Conservation (phyloP, 306 rosid species). For the Malus domestica region DNA sequence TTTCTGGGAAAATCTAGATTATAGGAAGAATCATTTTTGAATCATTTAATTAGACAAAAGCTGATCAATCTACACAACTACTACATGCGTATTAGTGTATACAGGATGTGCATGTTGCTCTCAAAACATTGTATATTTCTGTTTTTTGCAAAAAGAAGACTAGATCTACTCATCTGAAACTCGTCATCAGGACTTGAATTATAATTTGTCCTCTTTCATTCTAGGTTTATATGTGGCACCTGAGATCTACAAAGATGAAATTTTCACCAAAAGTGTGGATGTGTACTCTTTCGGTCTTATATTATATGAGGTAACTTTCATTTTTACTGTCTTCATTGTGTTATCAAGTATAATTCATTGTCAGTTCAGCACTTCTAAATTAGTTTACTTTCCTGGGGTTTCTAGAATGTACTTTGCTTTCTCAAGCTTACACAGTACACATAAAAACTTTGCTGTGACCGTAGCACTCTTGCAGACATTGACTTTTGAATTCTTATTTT, state of each 20-base stretch:
- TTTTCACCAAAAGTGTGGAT: slow-evolving; percentile 82
- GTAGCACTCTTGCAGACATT: background rate
- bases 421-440: background rate
- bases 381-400: background rate
- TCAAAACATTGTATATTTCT: background rate
- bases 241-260: slow-evolving; percentile 68
- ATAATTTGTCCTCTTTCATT: slow-evolving; percentile 22
- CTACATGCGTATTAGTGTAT: background rate
- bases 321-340: background rate
- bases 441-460: background rate
- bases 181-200: slow-evolving; percentile 4
- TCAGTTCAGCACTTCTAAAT: background rate
- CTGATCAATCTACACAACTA: background rate
- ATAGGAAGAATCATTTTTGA: background rate
- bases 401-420: slow-evolving; percentile 4
- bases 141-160: background rate
- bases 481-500: background rate
- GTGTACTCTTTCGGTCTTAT: slow-evolving; percentile 84
- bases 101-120: background rate
- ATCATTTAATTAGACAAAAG: background rate
- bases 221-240: slow-evolving; percentile 87
- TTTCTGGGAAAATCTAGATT: background rate
- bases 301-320: slow-evolving; percentile 64
- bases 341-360: slow-evolving; percentile 8
- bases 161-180: background rate